Conservation (phyloP, 176 grass and related monocot genomes). For the Themeda triandra region DNA sequence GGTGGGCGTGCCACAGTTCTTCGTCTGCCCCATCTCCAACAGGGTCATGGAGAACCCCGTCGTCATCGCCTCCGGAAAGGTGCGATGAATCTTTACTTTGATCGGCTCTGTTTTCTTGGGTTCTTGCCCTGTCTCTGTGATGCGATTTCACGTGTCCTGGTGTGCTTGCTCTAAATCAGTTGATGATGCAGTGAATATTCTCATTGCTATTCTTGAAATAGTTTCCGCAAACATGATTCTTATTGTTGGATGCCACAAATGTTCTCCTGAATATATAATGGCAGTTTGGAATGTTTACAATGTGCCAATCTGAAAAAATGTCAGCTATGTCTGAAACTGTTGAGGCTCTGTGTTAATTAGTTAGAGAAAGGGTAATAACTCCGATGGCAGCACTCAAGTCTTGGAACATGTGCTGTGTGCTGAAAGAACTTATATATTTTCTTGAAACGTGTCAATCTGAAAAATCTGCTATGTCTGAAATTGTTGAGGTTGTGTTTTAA, state of each 20-base stretch:
- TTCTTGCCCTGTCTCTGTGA: neutral
- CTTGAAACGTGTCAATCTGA: no score
- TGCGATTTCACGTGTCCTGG: neutral
- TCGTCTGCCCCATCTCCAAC: constrained; percentile 42
- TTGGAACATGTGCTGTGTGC: neutral
- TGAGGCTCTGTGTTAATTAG: neutral
- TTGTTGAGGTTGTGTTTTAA: neutral
- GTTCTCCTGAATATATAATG: no score
- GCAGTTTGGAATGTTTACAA: neutral
- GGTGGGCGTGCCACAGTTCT: constrained; percentile 28
- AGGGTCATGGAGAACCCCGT: constrained; percentile 44
- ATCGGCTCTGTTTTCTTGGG: neutral
- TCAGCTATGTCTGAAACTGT: neutral
- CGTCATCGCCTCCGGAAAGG: constrained; percentile 53
- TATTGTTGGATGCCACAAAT: neutral
- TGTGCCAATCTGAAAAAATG: neutral
- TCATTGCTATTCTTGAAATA: neutral
- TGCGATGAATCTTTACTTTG: constrained; percentile 2
- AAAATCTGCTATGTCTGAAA: neutral
- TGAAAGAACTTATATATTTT: neutral
- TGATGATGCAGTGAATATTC: neutral
- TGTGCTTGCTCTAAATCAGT: neutral
- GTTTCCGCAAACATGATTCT: neutral
- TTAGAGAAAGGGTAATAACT: neutral
- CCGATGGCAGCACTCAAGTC: neutral